Evolutionary conservation across 495 filamentous ascomycete genomes (phyloP), one percentile per base, ranked within the genome.

Genomic region (Tetracladium marchalianum): DNA sequence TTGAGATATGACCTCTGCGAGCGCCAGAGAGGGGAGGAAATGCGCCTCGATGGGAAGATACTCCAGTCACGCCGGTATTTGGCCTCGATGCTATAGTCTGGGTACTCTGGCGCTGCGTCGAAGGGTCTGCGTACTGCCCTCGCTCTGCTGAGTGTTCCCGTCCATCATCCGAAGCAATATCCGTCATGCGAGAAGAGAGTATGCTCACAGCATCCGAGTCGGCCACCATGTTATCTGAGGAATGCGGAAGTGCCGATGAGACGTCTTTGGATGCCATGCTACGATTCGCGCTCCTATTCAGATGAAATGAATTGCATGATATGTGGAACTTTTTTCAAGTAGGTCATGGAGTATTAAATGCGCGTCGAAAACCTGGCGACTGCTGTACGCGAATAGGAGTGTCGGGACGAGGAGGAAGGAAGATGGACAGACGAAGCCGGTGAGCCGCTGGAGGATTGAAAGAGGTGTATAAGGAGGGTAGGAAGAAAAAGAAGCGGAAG

Each of bases 131-230:
- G 58, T 19, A 53, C 45, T 37, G 53, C 50, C 49, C 54, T 51
- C 44, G 48, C 38, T 63, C 66, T 41, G 45, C 46, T 34, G 62
- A 55, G 16, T 56, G 47, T 15, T 72, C 66, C 47, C 60, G 52
- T 22, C 71, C 71, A 58, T 58, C 56, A 35, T 58, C 56, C 39
- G 75, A 79, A 39, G 73, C 78, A 55, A 85, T 75, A 58, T 92
- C 85, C 9, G 87, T 92, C 73, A 90, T 84, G 50, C 83, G 81
- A 38, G 85, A 90, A 11, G 87, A 94, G 31, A 94, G 85, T 43
- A 87, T 72, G 57, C 80, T 84, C 39, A 71, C 71, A 15, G 43
- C 43, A 12, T 51, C 51, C 37, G 46, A 50, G 1, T 17, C 53
- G 33, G 44, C 58, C 51, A 39, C 56, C 15, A 68, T 64, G 43